A percentile compares a stretch with the other conserved stretches of the same genome.
phyloP scores from a whole-genome alignment of 208 protist genomes.

The Naegleria gruberi region DNA sequence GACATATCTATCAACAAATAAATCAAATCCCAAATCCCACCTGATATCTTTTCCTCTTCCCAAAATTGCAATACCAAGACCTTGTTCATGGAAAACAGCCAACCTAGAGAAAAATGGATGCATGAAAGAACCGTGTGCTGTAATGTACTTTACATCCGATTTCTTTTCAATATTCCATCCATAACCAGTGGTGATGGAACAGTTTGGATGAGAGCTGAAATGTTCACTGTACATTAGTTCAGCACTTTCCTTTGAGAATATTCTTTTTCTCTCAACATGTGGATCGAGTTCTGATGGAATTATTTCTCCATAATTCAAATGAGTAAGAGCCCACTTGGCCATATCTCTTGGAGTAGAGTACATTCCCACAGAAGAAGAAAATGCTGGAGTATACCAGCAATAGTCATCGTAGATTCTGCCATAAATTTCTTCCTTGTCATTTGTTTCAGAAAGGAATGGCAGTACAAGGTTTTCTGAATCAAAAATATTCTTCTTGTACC shows the following conservation, averaged over 20 bases:
- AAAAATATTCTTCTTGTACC: not conserved
- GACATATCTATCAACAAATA: not conserved
- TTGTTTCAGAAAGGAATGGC: not conserved
- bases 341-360: not conserved
- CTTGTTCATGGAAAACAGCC: not conserved
- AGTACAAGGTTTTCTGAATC: not conserved
- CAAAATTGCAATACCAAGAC: not conserved
- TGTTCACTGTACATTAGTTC: not conserved
- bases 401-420: no score
- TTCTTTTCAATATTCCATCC: not conserved
- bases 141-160: not conserved
- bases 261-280: not conserved
- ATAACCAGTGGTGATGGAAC: not conserved
- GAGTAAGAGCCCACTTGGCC: not conserved
- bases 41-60: not conserved
- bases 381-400: not conserved
- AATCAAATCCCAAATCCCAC: not conserved
- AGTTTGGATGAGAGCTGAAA: not conserved
- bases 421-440: no score
- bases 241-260: not conserved
- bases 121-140: not conserved
- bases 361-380: not conserved
- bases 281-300: not conserved
- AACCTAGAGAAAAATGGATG: not conserved
- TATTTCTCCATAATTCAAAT: slow-evolving; percentile 11